phyloP scores from a whole-genome alignment of 257 asterid species.

The Solanum bulbocastanum region DNA sequence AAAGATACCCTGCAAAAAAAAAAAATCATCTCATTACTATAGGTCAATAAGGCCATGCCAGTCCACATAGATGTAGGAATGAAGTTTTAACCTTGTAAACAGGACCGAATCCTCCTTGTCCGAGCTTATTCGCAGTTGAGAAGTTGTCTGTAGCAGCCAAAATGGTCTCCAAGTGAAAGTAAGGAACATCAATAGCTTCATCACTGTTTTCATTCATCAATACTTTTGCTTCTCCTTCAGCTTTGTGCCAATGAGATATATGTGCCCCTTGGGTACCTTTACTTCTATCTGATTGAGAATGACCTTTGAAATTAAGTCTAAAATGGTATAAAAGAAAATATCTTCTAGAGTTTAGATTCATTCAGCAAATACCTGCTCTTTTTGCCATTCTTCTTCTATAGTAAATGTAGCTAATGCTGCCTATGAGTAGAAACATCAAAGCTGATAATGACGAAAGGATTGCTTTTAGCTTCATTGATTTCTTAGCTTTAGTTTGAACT shows the following conservation, averaged over 20 bases:
- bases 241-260: not conserved
- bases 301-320: not conserved
- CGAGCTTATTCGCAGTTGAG: not conserved
- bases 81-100: not conserved
- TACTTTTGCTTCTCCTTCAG: not conserved
- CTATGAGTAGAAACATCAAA: not conserved
- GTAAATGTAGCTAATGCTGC: not conserved
- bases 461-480: not conserved
- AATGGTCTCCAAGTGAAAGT: not conserved
- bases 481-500: not conserved
- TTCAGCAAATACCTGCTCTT: not conserved
- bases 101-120: constrained; percentile 6
- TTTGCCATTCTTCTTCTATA: not conserved
- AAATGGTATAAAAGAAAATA: not conserved
- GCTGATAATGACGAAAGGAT: not conserved
- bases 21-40: not conserved
- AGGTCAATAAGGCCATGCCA: not conserved
- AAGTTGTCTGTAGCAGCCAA: not conserved
- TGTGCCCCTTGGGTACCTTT: not conserved
- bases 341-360: not conserved
- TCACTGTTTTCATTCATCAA: not conserved
- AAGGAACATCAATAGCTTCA: not conserved
- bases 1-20: constrained; percentile 7
- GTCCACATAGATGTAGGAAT: no score
- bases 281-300: not conserved